Base-by-base conservation (phyloP, 2,329 filamentous ascomycete genomes). In the Aspergillus quadrilineatus region DNA sequence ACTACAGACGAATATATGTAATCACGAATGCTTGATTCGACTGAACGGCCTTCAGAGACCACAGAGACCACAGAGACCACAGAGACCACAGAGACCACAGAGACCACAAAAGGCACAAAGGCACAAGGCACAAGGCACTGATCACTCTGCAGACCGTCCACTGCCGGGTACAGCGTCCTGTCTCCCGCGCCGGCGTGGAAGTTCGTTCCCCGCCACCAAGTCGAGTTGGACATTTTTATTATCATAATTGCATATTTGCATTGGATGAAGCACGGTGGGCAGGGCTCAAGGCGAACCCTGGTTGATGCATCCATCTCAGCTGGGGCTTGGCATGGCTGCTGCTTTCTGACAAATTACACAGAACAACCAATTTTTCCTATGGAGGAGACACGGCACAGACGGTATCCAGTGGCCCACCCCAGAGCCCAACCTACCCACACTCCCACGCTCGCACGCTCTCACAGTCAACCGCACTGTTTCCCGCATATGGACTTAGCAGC, bases 281-380 rank as follows among this genome's bases (percentile, higher is more conserved):
- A 37, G 12, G 34, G 34, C 34, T 37, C 62, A 64, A 60, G 62
- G 61, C 63, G 65, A 71, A 71, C 65, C 67, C 67, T 69, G 63
- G 67, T 67, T 59, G 58, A 61, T 65, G 63, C 61, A 67, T 61
- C 63, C 64, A 22, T 22, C 22, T 62, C 64, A 65, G 67, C 62
- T 63, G 62, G 56, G 58, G 61, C 67, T 69, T 66, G 67, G 67
- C 67, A 60, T 56, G 57, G 57, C 54, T 62, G 60, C 60, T 55
- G 45, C 22, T 22, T 22, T 34, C 50, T 53, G 50, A 53, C 50
- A 53, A 53, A 53, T 53, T 22, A 22, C 22, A 22, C 22, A 22
- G 22, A 22, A 22, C 22, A 39, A 14, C 53, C 41, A 50, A 43
- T 50, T 57, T 52, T 52, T 55, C 50, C 22, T 22, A 34, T 59